phyloP scores from a whole-genome alignment of 2,329 filamentous ascomycete species.

The Diaporthe amygdali region DNA sequence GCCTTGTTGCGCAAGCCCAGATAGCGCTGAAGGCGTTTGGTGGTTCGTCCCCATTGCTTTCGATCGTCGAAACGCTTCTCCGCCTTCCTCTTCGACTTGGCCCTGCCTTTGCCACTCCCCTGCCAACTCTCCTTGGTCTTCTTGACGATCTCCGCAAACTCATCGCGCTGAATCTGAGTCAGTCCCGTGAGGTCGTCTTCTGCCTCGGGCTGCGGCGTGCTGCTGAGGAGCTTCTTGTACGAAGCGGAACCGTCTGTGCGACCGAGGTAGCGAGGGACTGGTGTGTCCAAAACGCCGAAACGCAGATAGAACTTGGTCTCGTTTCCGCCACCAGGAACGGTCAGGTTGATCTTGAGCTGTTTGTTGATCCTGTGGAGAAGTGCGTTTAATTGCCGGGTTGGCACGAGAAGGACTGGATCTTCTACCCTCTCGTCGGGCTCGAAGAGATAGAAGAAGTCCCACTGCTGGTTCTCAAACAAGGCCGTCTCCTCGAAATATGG shows the following conservation, averaged over 20 bases:
- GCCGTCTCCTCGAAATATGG: constrained; percentile 60
- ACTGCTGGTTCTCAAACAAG: constrained; percentile 65
- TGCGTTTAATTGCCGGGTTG: constrained; percentile 66
- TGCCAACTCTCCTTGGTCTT: constrained; percentile 18
- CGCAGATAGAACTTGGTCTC: constrained; percentile 62
- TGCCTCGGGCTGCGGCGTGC: constrained; percentile 41
- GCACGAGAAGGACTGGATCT: constrained; percentile 70
- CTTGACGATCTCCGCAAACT: constrained; percentile 55
- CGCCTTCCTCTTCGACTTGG: constrained; percentile 53
- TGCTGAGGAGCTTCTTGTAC: constrained; percentile 36
- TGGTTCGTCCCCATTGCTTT: constrained; percentile 56
- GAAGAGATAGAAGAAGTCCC: constrained; percentile 79
- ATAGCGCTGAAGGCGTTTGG: constrained; percentile 71
- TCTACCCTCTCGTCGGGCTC: constrained; percentile 50
- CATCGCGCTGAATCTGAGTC: constrained; percentile 33
- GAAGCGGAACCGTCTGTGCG: constrained; percentile 51
- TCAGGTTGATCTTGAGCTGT: constrained; percentile 57
- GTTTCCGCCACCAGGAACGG: constrained; percentile 59
- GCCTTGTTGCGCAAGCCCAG: constrained; percentile 66
- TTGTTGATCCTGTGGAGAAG: constrained; percentile 71
- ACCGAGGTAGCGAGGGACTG: constrained; percentile 72
- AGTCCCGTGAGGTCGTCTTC: constrained; percentile 41
- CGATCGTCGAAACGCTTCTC: constrained; percentile 55
- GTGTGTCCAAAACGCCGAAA: constrained; percentile 66
- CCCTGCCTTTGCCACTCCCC: constrained; percentile 28